Percentiles rank a stretch among this genome's conserved stretches.
These are phyloP conservation scores for Phytophthora brassicae DNA, from an alignment of 352 stramenopile species.

Conservation along the genomic window DNA sequence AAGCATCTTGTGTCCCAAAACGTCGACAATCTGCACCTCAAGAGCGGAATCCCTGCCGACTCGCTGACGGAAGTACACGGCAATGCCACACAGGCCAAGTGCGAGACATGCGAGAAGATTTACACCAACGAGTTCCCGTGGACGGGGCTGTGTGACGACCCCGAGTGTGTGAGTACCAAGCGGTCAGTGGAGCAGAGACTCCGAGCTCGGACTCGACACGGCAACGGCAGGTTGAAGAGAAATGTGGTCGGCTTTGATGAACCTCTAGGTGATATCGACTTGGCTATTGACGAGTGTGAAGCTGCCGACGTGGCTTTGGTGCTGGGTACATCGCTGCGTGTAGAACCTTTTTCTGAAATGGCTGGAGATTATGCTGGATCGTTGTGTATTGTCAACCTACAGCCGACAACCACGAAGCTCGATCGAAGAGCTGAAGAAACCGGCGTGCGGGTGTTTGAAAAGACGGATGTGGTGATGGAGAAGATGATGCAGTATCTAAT, in stretches of 20 bases:
- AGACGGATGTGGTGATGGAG: constrained; percentile 77
- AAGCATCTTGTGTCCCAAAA: constrained; percentile 87
- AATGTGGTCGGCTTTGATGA: constrained; percentile 86
- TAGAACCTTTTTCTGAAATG: constrained; percentile 85
- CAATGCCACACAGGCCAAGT: constrained; percentile 82
- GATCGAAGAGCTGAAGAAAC: constrained; percentile 68
- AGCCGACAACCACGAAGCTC: constrained; percentile 68
- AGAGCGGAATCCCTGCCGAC: constrained; percentile 63
- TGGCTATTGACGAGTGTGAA: constrained; percentile 80
- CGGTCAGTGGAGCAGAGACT: constrained; percentile 59
- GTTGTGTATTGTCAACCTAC: constrained; percentile 78
- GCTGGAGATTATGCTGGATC: constrained; percentile 72
- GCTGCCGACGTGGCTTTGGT: constrained; percentile 74
- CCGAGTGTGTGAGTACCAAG: constrained; percentile 66
- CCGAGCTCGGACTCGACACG: constrained; percentile 66
- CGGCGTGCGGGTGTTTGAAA: constrained; percentile 67
- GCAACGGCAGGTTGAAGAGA: constrained; percentile 71
- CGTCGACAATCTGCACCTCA: constrained; percentile 83
- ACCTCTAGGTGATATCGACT: constrained; percentile 75
- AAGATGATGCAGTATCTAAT: constrained; percentile 73
- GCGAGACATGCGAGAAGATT: constrained; percentile 86
- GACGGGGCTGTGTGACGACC: constrained; percentile 68
- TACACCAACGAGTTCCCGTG: constrained; percentile 73
- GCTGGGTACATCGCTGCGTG: constrained; percentile 71
- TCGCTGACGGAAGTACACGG: constrained; percentile 78